Evolutionary conservation across 805 yeast species (phyloP), one percentile per base, ranked within the genome.

Genomic region (Ogataea methylovora): DNA sequence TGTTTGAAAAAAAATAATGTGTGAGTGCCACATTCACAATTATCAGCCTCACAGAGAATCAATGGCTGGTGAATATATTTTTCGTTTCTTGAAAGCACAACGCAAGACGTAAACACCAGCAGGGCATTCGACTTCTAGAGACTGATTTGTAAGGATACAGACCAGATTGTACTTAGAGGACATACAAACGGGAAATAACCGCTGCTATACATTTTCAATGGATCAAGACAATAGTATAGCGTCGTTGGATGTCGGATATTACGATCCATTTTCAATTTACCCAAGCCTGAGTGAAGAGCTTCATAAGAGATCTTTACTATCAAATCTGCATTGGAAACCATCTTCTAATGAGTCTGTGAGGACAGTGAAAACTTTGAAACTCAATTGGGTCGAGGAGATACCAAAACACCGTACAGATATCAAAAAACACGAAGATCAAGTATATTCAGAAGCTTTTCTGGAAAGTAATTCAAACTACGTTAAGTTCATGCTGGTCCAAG

Each of bases 261-360:
- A 78, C 49, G 94, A 85, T 43, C 95, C 95, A 2, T 81, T 79
- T 48, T 67, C 71, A 19, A 69, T 79, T 1, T 74, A 65, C 45
- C 64, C 70, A 3, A 49, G 57, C 27, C 51, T 82, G 13, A 46
- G 62, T 39, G 47, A 54, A 3, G 70, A 66, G 8, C 51, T 84
- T 13, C 56, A 53, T 15, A 34, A 65, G 10, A 65, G 67, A 33
- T 60, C 79, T 3, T 79, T 77, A 3, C 60, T 84, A 20, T 69
- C 77, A 3, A 79, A 79, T 33, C 60, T 85, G 19, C 87, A 82
- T 48, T 84, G 94, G 92, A 71, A 69, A 42, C 54, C 61, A 33
- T 53, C 67, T 13, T 51, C 63, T 1, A 56, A 63, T 24, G 71
- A 76, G 27, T 76, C 79, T 1, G 52, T 80, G 24, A 68, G 83